Conservation (phyloP, 2,329 filamentous ascomycete species). For the Monilinia polystroma region DNA sequence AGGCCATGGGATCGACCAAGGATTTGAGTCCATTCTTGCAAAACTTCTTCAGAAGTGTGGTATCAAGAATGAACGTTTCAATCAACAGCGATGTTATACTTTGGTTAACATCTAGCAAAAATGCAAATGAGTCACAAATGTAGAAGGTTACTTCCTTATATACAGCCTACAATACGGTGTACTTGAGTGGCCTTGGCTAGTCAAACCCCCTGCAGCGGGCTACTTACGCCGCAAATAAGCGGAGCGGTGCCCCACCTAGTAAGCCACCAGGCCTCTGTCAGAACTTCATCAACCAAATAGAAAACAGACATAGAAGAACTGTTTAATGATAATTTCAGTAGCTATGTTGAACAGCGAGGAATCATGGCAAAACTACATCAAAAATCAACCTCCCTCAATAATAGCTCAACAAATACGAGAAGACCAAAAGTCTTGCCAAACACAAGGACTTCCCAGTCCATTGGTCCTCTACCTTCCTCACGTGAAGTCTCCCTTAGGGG, state of each 20-base stretch:
- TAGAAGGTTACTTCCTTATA: neutral
- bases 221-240: neutral
- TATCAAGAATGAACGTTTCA: neutral
- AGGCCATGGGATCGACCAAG: slow-evolving; percentile 12
- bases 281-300: neutral
- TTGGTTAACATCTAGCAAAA: neutral
- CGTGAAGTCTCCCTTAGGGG: slow-evolving; percentile 7
- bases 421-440: slow-evolving; percentile 25
- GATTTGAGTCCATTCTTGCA: neutral
- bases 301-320: neutral
- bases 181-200: neutral
- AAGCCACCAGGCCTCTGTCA: neutral
- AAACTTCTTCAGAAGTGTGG: neutral
- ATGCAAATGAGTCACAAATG: neutral
- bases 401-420: slow-evolving; percentile 27
- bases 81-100: neutral
- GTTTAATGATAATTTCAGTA: neutral
- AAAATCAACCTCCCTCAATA: slow-evolving; percentile 16
- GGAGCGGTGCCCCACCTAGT: neutral
- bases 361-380: slow-evolving; percentile 20
- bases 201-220: neutral
- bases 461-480: slow-evolving; percentile 26
- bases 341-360: slow-evolving; percentile 13
- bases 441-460: slow-evolving; percentile 25
- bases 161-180: neutral